phyloP scores from a whole-genome alignment of 108 stramenopile genomes.

The Nitzschia palea region DNA sequence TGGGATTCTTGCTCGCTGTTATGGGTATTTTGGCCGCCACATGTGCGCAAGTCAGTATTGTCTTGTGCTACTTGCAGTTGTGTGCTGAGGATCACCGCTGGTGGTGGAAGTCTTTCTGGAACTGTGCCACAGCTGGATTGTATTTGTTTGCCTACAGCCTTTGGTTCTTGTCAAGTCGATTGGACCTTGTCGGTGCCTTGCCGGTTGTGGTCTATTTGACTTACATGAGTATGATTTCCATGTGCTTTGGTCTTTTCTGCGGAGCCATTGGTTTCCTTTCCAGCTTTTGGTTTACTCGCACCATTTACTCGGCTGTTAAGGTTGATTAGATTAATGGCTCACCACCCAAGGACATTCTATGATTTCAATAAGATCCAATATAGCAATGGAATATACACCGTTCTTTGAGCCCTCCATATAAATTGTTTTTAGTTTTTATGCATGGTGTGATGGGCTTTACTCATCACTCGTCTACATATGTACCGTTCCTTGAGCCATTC shows the following conservation, averaged over 20 bases:
- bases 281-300: constrained; percentile 84
- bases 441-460: too few species aligned
- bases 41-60: constrained; percentile 96
- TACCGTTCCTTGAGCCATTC: too few species aligned
- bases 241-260: constrained; percentile 91
- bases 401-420: too few species aligned
- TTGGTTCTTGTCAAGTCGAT: constrained; percentile 90
- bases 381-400: too few species aligned
- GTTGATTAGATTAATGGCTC: too few species aligned
- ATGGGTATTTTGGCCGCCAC: constrained; percentile 91
- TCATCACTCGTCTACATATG: too few species aligned
- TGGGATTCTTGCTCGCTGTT: constrained; percentile 97
- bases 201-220: constrained; percentile 94
- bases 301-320: constrained; percentile 85
- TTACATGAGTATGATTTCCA: constrained; percentile 94
- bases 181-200: constrained; percentile 87
- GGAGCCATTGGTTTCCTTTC: constrained; percentile 91
- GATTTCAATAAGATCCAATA: too few species aligned
- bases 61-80: constrained; percentile 98
- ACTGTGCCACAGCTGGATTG: constrained; percentile 89
- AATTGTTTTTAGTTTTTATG: too few species aligned
- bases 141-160: constrained; percentile 97
- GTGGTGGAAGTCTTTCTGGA: constrained; percentile 99
- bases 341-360: too few species aligned
- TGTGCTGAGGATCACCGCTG: constrained; percentile 98